Evolutionary conservation across 2,329 filamentous ascomycete species (phyloP), one percentile per base, ranked within the genome.

Genomic region (Trichoderma lentiforme): DNA sequence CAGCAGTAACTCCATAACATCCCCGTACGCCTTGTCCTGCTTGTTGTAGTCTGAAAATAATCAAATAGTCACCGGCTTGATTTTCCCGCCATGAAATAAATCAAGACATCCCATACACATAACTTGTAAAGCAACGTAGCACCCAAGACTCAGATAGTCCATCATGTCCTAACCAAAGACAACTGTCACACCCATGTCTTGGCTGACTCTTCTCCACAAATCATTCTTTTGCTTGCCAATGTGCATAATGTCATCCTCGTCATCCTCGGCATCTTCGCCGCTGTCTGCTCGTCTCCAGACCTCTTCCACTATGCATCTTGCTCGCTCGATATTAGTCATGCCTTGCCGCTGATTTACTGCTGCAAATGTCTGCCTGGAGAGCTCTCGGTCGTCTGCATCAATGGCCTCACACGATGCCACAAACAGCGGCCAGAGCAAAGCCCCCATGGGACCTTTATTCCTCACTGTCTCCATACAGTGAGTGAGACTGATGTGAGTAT

Each of bases 341-440:
- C 89, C 89, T 77, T 91, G 90, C 21, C 88, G 81, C 68, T 81
- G 83, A 72, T 87, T 85, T 9, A 90, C 83, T 6, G 85, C 86
- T 5, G 79, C 77, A 75, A 91, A 91, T 0, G 87, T 82, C 70
- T 82, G 81, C 30, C 82, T 78, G 4, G 89, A 87, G 21, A 88
- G 79, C 6, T 81, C 82, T 18, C 89, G 81, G 76, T 91, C 89
- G 9, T 80, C 81, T 1, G 78, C 75, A 18, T 78, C 82, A 9
- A 83, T 80, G 0, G 89, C 89, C 77, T 91, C 89, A 76, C 89
- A 90, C 1, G 88, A 85, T 2, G 88, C 87, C 11, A 89, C 88
- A 75, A 91, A 91, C 3, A 91, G 81, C 1, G 89, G 89, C 88
- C 89, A 91, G 2, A 91, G 82, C 43, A 91, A 81, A 3, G 89